Conservation (phyloP, 108 stramenopile species). For the Discostella stelligeroides region DNA sequence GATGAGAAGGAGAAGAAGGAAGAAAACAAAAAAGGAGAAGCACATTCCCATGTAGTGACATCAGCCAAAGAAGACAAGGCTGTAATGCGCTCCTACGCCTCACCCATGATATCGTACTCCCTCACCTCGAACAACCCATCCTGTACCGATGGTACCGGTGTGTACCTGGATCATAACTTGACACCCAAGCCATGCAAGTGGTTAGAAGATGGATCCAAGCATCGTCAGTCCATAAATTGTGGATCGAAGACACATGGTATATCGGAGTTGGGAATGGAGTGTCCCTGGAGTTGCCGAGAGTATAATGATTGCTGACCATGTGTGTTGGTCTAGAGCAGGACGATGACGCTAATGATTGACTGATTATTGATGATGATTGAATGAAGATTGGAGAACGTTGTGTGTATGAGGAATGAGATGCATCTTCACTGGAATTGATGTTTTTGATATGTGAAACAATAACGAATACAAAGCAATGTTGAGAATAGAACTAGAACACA, state of each 20-base stretch:
- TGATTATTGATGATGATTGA: no score
- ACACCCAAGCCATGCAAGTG: slow-evolving; percentile 26
- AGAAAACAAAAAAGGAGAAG: no score
- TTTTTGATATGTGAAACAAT: no score
- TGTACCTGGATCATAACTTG: slow-evolving; percentile 21
- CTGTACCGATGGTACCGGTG: background rate
- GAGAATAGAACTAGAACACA: no score
- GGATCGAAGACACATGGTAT: slow-evolving; percentile 23
- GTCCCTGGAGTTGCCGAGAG: slow-evolving; percentile 38
- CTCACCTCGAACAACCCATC: background rate
- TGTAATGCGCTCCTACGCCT: slow-evolving; percentile 13
- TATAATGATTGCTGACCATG: slow-evolving; percentile 31
- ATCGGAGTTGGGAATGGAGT: slow-evolving; percentile 33
- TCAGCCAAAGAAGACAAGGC: no score
- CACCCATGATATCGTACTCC: slow-evolving; percentile 1
- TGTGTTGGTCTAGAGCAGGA: background rate
- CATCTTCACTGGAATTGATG: no score
- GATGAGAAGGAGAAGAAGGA: no score
- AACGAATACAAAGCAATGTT: no score
- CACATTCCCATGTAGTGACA: no score
- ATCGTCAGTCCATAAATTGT: slow-evolving; percentile 30
- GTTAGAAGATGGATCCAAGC: slow-evolving; percentile 21
- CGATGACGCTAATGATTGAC: background rate
- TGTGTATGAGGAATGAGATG: no score
- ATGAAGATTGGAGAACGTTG: no score